Evolutionary conservation across 306 rosid species (phyloP), one percentile per base, ranked within the genome.

Genomic region (Glycine latifolia): DNA sequence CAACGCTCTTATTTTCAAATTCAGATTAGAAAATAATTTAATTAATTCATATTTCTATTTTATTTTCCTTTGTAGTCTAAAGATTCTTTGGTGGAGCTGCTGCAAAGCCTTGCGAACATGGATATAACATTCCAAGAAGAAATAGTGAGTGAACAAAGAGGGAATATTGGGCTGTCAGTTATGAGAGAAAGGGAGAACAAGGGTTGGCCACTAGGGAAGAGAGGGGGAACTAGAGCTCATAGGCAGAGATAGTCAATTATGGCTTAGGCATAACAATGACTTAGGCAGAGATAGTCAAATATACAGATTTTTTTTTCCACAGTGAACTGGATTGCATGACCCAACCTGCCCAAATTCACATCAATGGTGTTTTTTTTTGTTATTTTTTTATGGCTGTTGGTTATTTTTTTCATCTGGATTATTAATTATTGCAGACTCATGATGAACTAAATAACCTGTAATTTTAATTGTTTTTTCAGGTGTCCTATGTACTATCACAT

Each of bases 401-500:
- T 2, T 56, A 67, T 71, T 44, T 10, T 20, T 39, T 67, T 79
- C 54, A 50, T 81, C 31, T 53, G 33, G 70, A 62, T 77, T 72
- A 49, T 67, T 66, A 35, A 62, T 56, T 58, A 6, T n/a, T 8
- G 44, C 8, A 20, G 66, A 44, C 44, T 50, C 9, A 11, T 47
- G 37, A 65, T 72, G 67, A 48, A 15, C 48, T 20, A 47, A 78
- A 37, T 82, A 48, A 60, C 63, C 65, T 73, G 60, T 44, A 55
- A 43, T 80, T 67, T 76, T 39, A 10, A 37, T 12, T 66, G 50
- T 46, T 31, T 66, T 52, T 71, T 78, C 89, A 93, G 97, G 99
- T 79, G 82, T 86, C 99, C 99, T 55, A 75, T 93, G 86, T 95
- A 95, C 89, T 95, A 95, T 81, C 99, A 91, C 79, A 7, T 91